Evolutionary conservation across 1,284 basidiomycete genomes (phyloP).

Genomic region (Ustilago esculenta): DNA sequence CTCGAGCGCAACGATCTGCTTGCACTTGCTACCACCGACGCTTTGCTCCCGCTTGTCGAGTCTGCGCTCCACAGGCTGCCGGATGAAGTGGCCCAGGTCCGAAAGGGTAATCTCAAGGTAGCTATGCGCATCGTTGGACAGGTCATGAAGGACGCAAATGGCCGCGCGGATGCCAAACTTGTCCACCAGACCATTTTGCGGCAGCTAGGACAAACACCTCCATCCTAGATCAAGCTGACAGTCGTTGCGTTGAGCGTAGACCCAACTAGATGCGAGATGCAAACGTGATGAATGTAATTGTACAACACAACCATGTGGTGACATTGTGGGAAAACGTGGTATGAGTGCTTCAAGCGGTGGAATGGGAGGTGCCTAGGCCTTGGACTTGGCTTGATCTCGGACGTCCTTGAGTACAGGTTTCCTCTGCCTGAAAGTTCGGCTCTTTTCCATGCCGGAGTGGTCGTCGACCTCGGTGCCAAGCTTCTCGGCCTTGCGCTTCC

Average conservation of each 20-base stretch:
- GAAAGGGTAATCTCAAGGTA: conserved; percentile 80
- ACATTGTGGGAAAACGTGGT: too few species aligned
- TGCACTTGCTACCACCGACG: conserved; percentile 29
- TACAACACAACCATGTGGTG: too few species aligned
- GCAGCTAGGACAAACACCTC: conserved; percentile 16
- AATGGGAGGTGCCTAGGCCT: neutral
- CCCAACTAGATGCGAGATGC: too few species aligned
- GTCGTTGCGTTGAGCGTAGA: neutral
- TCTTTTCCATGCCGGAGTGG: conserved; percentile 33
- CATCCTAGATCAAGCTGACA: neutral
- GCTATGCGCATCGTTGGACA: conserved; percentile 86
- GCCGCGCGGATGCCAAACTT: conserved; percentile 75
- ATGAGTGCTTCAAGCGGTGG: neutral
- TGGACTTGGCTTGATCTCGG: conserved; percentile 46
- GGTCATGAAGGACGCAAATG: conserved; percentile 85
- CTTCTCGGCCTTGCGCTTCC: conserved; percentile 39
- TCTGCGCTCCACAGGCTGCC: conserved; percentile 77
- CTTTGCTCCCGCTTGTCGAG: conserved; percentile 70
- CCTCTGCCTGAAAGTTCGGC: conserved; percentile 59
- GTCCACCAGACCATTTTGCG: conserved; percentile 39
- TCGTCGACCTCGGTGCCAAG: conserved; percentile 20
- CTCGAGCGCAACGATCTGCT: conserved; percentile 30
- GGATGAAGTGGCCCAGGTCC: conserved; percentile 76
- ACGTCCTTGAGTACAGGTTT: conserved; percentile 58
- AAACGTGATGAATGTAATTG: neutral